Evolutionary conservation across 805 yeast genomes (phyloP).

Genomic region (Barnettozyma sp.): DNA sequence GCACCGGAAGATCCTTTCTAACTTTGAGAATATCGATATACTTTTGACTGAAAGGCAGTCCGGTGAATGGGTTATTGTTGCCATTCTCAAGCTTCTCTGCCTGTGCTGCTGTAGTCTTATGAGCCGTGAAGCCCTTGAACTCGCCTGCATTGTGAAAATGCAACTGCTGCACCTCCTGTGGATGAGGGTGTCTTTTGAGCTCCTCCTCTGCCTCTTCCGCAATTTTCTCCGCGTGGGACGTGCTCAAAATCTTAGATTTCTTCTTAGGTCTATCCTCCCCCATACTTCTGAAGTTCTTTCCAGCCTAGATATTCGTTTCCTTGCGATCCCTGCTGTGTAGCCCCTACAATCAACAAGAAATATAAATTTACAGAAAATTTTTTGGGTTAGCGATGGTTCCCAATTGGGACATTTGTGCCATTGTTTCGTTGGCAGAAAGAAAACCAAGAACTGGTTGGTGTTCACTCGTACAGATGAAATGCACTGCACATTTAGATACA

Average conservation of each 20-base stretch:
- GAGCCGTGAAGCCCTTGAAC: conserved; percentile 47
- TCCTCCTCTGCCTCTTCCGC: conserved; percentile 63
- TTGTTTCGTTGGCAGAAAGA: too few species aligned
- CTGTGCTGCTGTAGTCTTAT: conserved; percentile 57
- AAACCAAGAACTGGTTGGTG: too few species aligned
- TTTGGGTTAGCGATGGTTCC: too few species aligned
- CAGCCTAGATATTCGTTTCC: not conserved
- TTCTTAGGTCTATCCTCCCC: conserved; percentile 37
- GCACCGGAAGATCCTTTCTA: conserved; percentile 88
- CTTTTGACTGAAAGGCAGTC: conserved; percentile 48
- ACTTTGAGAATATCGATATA: conserved; percentile 72
- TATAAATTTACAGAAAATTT: too few species aligned
- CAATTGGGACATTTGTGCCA: too few species aligned
- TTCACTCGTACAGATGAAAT: too few species aligned
- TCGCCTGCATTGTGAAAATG: conserved; percentile 62
- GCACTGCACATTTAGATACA: too few species aligned
- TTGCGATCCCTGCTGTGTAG: too few species aligned
- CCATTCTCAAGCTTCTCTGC: conserved; percentile 57
- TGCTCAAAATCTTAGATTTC: conserved; percentile 41
- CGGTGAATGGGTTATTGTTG: conserved; percentile 72
- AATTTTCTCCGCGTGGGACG: conserved; percentile 54
- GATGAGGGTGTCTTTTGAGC: conserved; percentile 42
- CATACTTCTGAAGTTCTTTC: conserved; percentile 2
- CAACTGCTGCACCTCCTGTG: conserved; percentile 29
- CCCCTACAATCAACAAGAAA: too few species aligned